These are phyloP conservation scores for Extremus antarcticus DNA, from an alignment of 495 filamentous ascomycete genomes.

Conservation along the genomic window DNA sequence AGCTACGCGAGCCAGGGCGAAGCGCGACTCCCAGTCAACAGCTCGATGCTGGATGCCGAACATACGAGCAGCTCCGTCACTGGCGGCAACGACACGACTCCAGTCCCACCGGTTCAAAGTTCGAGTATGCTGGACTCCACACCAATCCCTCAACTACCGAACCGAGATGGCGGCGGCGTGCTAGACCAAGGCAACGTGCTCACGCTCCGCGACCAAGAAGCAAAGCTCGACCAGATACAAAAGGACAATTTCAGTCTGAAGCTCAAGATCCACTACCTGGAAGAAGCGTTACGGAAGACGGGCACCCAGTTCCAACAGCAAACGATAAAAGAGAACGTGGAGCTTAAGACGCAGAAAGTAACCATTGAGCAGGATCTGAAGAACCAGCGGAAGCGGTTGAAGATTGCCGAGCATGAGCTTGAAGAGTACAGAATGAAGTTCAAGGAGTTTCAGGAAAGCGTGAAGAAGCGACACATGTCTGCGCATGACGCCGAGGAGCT, in stretches of 20 bases:
- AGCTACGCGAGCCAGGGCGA: constrained; percentile 49
- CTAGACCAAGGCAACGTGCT: constrained; percentile 74
- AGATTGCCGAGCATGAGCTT: constrained; percentile 66
- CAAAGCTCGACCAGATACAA: constrained; percentile 83
- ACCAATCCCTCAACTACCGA: constrained; percentile 57
- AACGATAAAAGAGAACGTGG: constrained; percentile 86
- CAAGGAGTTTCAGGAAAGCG: constrained; percentile 64
- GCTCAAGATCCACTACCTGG: constrained; percentile 70
- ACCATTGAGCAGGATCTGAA: constrained; percentile 79
- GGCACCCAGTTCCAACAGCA: constrained; percentile 79
- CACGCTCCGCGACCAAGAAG: constrained; percentile 87
- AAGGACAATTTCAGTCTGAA: constrained; percentile 81
- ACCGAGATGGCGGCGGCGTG: constrained; percentile 47
- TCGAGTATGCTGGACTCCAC: constrained; percentile 67
- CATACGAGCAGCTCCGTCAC: constrained; percentile 46
- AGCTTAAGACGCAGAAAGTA: constrained; percentile 80
- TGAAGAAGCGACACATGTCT: constrained; percentile 61
- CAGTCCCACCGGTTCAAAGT: constrained; percentile 57
- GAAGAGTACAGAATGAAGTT: constrained; percentile 70
- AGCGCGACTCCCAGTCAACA: constrained; percentile 37
- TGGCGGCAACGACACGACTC: constrained; percentile 46
- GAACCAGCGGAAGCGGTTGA: constrained; percentile 68
- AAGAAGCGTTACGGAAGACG: constrained; percentile 67
- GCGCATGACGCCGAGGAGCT: constrained; percentile 48
- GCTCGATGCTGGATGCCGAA: constrained; percentile 56